Evolutionary conservation across 768 basidiomycete species (phyloP).

Genomic region (Butyriboletus loyo): DNA sequence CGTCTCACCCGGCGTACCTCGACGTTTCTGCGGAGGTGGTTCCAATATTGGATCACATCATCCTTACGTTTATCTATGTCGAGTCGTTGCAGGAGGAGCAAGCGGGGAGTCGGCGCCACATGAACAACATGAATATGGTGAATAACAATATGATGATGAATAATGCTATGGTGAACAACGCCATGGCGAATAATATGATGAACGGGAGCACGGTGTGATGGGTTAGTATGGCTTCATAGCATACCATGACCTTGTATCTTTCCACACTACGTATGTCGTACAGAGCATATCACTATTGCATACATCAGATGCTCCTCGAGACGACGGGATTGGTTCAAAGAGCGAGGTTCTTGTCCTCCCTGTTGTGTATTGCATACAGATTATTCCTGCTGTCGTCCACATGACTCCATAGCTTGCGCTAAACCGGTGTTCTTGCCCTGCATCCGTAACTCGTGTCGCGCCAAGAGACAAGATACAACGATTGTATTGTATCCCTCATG

Average conservation of each 20-base stretch:
- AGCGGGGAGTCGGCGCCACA: not conserved
- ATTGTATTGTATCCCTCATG: not conserved
- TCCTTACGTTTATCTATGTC: slow-evolving; percentile 25
- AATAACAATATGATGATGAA: too few relatives aligned
- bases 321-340: not conserved
- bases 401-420: too few relatives aligned
- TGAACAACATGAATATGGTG: not conserved
- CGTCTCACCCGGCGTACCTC: slow-evolving; percentile 23
- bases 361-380: not conserved
- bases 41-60: slow-evolving; percentile 24
- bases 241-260: not conserved
- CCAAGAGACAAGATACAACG: slow-evolving; percentile 7
- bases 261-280: not conserved
- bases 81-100: slow-evolving; percentile 19
- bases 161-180: too few relatives aligned
- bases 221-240: not conserved
- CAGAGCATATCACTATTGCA: not conserved
- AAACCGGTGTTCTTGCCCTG: not conserved
- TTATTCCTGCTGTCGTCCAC: too few relatives aligned
- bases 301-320: not conserved
- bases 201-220: not conserved
- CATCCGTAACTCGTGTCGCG: not conserved
- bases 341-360: not conserved
- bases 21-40: slow-evolving; percentile 13
- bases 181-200: too few relatives aligned